A percentile compares a stretch with the other conserved stretches of the same genome.
These are phyloP conservation scores for Inga leiocalycina DNA, from an alignment of 306 rosid species.

Conservation along the genomic window DNA sequence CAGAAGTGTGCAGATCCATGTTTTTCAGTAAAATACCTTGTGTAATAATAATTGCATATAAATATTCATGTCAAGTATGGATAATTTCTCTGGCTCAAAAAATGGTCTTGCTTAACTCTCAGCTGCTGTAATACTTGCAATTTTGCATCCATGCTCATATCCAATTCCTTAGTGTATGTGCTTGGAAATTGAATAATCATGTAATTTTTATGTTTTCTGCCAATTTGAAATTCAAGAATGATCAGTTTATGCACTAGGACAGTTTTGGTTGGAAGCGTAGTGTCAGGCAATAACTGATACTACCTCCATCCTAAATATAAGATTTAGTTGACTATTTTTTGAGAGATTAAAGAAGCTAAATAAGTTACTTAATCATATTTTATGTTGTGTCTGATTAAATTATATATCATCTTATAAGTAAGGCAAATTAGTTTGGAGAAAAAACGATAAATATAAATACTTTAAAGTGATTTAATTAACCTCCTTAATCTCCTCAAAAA, in stretches of 20 bases:
- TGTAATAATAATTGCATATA: conserved; percentile 22
- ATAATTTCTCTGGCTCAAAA: conserved; percentile 11
- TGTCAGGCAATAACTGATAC: background rate
- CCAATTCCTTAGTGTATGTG: background rate
- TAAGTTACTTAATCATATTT: too few species aligned
- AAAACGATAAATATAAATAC: too few species aligned
- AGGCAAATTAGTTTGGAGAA: too few species aligned
- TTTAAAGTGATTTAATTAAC: too few species aligned
- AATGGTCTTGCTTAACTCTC: background rate
- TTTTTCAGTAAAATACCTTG: background rate
- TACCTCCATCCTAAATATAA: too few species aligned
- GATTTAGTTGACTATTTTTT: too few species aligned
- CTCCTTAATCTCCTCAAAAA: too few species aligned
- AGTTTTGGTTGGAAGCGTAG: background rate
- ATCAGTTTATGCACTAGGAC: background rate
- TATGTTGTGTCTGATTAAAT: too few species aligned
- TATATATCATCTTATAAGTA: too few species aligned
- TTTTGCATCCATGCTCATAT: conserved; percentile 16
- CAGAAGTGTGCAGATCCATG: background rate
- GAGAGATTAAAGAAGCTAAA: too few species aligned
- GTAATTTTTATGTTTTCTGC: background rate
- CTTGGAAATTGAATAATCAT: conserved; percentile 7
- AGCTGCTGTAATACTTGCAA: background rate
- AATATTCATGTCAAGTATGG: background rate
- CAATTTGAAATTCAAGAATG: conserved; percentile 26